A percentile compares a stretch with the other conserved stretches of the same genome.
These are phyloP conservation scores for Ophiostoma sp. DNA, from an alignment of 2,329 filamentous ascomycete species.

Conservation along the genomic window DNA sequence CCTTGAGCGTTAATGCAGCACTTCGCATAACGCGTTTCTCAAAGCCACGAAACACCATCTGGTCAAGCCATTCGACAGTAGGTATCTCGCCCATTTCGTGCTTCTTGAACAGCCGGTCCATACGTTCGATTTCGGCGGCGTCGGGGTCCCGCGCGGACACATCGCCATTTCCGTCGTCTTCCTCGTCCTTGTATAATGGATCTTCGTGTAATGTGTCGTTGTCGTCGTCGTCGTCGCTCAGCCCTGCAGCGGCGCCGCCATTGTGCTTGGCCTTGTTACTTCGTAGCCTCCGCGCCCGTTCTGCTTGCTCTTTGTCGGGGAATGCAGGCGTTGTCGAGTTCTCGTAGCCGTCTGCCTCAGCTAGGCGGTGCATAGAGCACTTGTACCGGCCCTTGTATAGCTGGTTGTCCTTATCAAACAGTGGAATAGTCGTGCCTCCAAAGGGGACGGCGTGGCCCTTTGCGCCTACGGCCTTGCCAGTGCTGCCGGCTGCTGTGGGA, in stretches of 20 bases:
- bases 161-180: constrained; percentile 44
- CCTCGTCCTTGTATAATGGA: constrained; percentile 29
- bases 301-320: constrained; percentile 47
- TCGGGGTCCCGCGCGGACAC: constrained; percentile 57
- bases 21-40: constrained; percentile 62
- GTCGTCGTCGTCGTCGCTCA: constrained; percentile 34
- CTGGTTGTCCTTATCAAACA: constrained; percentile 93
- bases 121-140: constrained; percentile 75
- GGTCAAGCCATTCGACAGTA: constrained; percentile 90
- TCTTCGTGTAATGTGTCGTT: constrained; percentile 28
- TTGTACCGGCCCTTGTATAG: constrained; percentile 89
- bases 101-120: constrained; percentile 90
- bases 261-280: constrained; percentile 33
- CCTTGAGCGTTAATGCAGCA: constrained; percentile 57
- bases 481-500: constrained; percentile 54
- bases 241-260: constrained; percentile 43
- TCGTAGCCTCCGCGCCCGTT: constrained; percentile 37
- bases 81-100: constrained; percentile 97
- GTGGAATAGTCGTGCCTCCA: constrained; percentile 80
- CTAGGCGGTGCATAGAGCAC: constrained; percentile 76
- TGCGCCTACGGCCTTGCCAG: constrained; percentile 41
- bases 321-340: constrained; percentile 72
- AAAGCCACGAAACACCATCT: constrained; percentile 83
- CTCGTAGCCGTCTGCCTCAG: constrained; percentile 77
- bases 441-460: constrained; percentile 82